Base-by-base conservation (phyloP, 2,329 filamentous ascomycete genomes). In the Penicillium vulpinum region DNA sequence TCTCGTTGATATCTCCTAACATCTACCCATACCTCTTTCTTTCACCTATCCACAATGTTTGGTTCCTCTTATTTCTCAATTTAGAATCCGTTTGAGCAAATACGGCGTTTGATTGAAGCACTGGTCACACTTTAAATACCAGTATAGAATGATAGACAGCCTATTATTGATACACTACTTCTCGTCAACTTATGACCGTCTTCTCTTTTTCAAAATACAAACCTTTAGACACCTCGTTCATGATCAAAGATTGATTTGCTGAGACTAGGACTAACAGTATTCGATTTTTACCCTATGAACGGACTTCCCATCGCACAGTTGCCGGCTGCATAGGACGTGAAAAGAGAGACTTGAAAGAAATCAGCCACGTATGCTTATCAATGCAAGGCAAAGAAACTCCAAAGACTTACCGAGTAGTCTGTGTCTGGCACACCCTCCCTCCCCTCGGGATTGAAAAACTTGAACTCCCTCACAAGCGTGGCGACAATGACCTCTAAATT, bases 401-500 rank as follows among this genome's bases (percentile, higher is more conserved):
- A 7, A 11, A 35, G 35, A 56, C 81, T 69, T 58, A 81, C 81
- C 38, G 81, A 81, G 64, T 88, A 89, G 70, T 90, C 88, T 8
- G 87, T 90, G 18, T 75, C 79, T 1, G 87, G 83, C 36, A 90
- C 81, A 0, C 78, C 77, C 52, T 77, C 77, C 58, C 75, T 80
- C 0, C 83, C 85, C 52, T 84, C 81, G 5, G 82, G 62, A 43
- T 86, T 88, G 46, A 70, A 75, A 43, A 90, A 78, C 68, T 81
- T 84, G 67, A 90, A 82, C 46, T 85, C 76, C 11, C 86, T 77
- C 10, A 90, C 81, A 58, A 90, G 71, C 0, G 81, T 85, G 0
- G 82, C 81, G 24, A 90, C 73, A 58, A 91, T 89, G 9, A 85
- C 84, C 16, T 81, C 80, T 40, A 91, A 70, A 67, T 91, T 88